A percentile compares a stretch with the other conserved stretches of the same genome.
phyloP scores from a whole-genome alignment of 2,329 filamentous ascomycete genomes.

The Phialocephala sp. region DNA sequence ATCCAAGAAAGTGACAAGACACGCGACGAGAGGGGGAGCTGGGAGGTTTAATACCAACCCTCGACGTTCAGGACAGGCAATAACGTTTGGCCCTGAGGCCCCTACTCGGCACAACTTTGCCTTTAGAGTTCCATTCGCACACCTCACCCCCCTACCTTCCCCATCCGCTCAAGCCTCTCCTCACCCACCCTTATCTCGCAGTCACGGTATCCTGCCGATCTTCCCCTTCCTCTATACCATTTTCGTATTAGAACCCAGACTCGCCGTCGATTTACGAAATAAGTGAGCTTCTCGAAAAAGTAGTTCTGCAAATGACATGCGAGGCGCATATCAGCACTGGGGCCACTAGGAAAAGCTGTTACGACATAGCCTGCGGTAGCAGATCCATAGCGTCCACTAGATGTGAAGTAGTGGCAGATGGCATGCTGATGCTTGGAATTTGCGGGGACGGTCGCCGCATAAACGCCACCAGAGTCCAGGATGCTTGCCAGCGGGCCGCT shows the following conservation, averaged over 20 bases:
- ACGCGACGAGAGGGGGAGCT: not conserved
- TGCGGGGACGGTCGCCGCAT: conserved; percentile 8
- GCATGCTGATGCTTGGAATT: not conserved
- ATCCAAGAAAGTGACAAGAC: not conserved
- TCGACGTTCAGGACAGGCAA: not conserved
- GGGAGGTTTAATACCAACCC: no score
- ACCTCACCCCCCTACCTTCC: conserved; percentile 4
- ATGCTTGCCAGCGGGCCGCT: not conserved
- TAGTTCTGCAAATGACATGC: conserved; percentile 11
- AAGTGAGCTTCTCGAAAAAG: not conserved
- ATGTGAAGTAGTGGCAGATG: not conserved
- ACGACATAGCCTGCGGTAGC: conserved; percentile 16
- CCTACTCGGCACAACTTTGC: not conserved
- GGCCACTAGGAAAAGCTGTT: conserved; percentile 10
- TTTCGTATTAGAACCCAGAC: not conserved
- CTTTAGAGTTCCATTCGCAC: not conserved
- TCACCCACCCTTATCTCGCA: conserved; percentile 1
- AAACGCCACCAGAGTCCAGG: not conserved
- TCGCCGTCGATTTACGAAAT: not conserved
- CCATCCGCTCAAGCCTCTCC: conserved; percentile 1
- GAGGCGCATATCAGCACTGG: conserved; percentile 16
- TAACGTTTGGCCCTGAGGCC: not conserved
- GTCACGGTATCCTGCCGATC: conserved; percentile 3
- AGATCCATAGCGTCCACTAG: no score
- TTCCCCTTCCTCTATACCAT: not conserved